These are phyloP conservation scores for Nectriaceae sp. DNA, from an alignment of 2,329 filamentous ascomycete genomes.

Conservation along the genomic window DNA sequence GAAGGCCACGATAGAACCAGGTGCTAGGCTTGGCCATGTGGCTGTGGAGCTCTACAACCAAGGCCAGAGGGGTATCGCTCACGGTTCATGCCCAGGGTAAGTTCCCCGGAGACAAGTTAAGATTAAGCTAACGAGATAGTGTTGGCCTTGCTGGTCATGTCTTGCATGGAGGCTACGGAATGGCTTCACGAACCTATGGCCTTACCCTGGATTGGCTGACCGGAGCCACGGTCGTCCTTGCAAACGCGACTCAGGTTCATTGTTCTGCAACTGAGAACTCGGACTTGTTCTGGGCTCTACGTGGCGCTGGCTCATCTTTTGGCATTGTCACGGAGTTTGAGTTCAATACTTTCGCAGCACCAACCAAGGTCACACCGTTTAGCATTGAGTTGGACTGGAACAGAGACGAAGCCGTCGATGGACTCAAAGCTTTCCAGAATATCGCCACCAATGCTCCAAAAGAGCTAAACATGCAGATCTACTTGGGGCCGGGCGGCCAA, in stretches of 20 bases:
- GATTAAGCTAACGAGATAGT: slow-evolving; percentile 14
- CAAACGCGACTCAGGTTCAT: slow-evolving; percentile 25
- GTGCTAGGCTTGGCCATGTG: slow-evolving; percentile 51
- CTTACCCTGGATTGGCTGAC: slow-evolving; percentile 31
- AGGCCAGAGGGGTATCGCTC: slow-evolving; percentile 44
- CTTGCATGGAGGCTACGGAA: slow-evolving; percentile 33
- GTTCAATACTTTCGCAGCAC: slow-evolving; percentile 28
- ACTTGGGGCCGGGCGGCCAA: slow-evolving; percentile 16
- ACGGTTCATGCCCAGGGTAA: slow-evolving; percentile 56
- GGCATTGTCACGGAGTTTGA: slow-evolving; percentile 33
- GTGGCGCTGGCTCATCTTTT: slow-evolving; percentile 34
- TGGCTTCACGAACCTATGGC: slow-evolving; percentile 30
- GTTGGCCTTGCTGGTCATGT: slow-evolving; percentile 32
- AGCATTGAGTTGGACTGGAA: slow-evolving; percentile 23
- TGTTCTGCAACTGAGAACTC: slow-evolving; percentile 24
- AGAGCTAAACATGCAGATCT: slow-evolving; percentile 34
- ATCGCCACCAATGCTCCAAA: slow-evolving; percentile 22
- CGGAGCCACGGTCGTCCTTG: slow-evolving; percentile 31
- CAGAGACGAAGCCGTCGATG: slow-evolving; percentile 15
- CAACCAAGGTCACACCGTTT: slow-evolving; percentile 21
- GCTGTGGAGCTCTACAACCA: slow-evolving; percentile 41
- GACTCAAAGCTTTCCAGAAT: slow-evolving; percentile 27
- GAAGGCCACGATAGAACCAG: slow-evolving; percentile 37
- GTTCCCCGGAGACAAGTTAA: neutral
- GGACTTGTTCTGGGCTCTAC: slow-evolving; percentile 33